Base-by-base conservation (phyloP, 345 rosid species). In the Citrus hindsii region DNA sequence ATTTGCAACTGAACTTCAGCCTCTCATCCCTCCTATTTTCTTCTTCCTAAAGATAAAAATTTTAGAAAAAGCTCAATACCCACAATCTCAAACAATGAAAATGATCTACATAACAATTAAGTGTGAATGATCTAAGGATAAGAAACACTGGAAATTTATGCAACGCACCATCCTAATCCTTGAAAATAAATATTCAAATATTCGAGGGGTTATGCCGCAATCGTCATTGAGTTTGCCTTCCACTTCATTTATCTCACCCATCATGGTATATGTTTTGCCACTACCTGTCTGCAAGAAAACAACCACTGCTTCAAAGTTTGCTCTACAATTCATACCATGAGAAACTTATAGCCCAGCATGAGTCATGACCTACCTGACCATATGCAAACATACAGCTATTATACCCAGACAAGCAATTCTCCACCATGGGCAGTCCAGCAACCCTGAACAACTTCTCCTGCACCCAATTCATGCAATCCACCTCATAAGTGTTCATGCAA, bases 181-280 rank as follows among this genome's bases (percentile, higher is more conserved):
- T 71, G 91, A 77, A 88, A 95, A 95, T 24, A 95, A 81, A 76
- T 86, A 88, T 74, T 95, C 93, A 79, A 95, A 95, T 69, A 92
- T 84, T 24, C 98, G 94, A 79, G 97, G 92, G 67, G 98, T 92
- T 83, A 95, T 90, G 85, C 99, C 99, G 32, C 92, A 91, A 53
- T 91, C 89, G 76, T 87, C 92, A 62, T 82, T 75, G 22, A 90
- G 87, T 71, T 79, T 73, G 27, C 86, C 92, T 79, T 87, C 92
- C 42, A 79, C 82, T 75, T 85, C 89, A 76, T 83, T 76, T 81
- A 93, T 87, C 77, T 91, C 94, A 25, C 99, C 98, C 96, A 93
- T 89, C 98, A 95, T 93, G 33, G 99, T 95, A 77, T 95, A 86
- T 7, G 99, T 95, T 88, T 95, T 95, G 73, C 99, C 99, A 85